Evolutionary conservation across 2,329 filamentous ascomycete species (phyloP), one percentile per base, ranked within the genome.

Genomic region (Trichoderma asperellum): DNA sequence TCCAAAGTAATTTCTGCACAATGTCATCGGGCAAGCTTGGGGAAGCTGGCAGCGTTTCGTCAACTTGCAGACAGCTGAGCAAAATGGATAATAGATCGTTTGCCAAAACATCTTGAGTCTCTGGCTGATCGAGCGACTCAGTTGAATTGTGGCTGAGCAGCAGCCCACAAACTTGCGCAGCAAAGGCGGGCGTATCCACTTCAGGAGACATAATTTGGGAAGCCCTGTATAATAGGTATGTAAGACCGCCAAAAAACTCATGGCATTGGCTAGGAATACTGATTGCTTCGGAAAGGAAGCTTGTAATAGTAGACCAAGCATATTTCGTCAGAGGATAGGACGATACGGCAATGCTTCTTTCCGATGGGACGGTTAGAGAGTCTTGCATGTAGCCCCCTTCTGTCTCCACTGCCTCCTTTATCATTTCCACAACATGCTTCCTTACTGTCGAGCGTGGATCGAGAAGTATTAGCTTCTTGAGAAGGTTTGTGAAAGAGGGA

Each of bases 1-100:
- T 86, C 75, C 84, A 86, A 73, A 93, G 88, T 1, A 94, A 76
- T 3, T 80, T 75, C 77, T 77, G 55, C 32, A 76, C 76, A 55
- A 79, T 69, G 27, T 77, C 68, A 75, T 70, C 68, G 56, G 79
- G 75, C 5, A 81, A 59, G 10, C 58, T 43, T 14, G 40, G 53
- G 29, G 74, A 79, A 18, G 64, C 68, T 4, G 72, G 68, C 12
- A 78, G 70, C 11, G 74, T 73, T 24, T 70, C 60, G 49, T 80
- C 76, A 8, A 76, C 43, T 43, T 77, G 74, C 29, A 81, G 61
- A 70, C 79, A 80, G 5, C 74, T 37, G 60, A 77, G 73, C 35
- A 81, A 68, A 1, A 80, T 68, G 14, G 74, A 75, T 7, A 74
- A 73, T 5, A 80, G 71, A 6, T 79, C 78, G 43, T 71, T 73